phyloP scores from a whole-genome alignment of 352 stramenopile genomes.

The Phytophthora tentaculata region DNA sequence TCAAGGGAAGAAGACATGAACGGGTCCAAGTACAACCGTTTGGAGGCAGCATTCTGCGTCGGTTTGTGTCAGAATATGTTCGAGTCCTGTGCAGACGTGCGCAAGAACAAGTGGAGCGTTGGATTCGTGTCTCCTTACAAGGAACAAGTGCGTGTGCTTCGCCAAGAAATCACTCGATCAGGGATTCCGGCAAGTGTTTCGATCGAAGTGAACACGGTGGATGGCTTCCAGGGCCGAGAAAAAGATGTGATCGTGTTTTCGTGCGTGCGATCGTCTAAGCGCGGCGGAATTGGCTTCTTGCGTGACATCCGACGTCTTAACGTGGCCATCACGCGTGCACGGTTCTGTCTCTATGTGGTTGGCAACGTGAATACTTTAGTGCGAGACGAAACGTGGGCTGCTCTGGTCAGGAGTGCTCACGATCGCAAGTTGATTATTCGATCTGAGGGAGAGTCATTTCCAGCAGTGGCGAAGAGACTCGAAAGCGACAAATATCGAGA shows the following conservation, averaged over 20 bases:
- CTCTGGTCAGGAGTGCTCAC: conserved; percentile 73
- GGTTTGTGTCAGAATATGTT: conserved; percentile 78
- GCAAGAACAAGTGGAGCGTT: conserved; percentile 83
- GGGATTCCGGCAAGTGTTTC: conserved; percentile 56
- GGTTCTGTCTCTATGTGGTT: conserved; percentile 90
- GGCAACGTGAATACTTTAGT: conserved; percentile 79
- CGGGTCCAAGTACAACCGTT: conserved; percentile 83
- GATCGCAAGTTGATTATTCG: conserved; percentile 74
- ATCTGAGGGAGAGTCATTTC: conserved; percentile 50
- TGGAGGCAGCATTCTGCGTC: conserved; percentile 82
- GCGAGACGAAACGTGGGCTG: conserved; percentile 80
- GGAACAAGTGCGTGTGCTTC: conserved; percentile 92
- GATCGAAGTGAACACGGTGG: conserved; percentile 97
- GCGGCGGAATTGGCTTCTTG: conserved; percentile 90
- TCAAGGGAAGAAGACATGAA: conserved; percentile 77
- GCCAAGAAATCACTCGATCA: conserved; percentile 65
- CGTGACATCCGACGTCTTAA: conserved; percentile 91
- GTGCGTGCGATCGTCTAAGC: conserved; percentile 88
- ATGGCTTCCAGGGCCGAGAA: conserved; percentile 98
- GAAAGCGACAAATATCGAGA: conserved; percentile 46
- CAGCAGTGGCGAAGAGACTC: conserved; percentile 45
- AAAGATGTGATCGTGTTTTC: conserved; percentile 99
- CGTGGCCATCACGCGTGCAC: conserved; percentile 89
- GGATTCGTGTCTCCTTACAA: conserved; percentile 99
- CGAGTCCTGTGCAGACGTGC: conserved; percentile 54